Evolutionary conservation across 2,329 filamentous ascomycete genomes (phyloP), one percentile per base, ranked within the genome.

Genomic region (Ceratocystis huliohia): DNA sequence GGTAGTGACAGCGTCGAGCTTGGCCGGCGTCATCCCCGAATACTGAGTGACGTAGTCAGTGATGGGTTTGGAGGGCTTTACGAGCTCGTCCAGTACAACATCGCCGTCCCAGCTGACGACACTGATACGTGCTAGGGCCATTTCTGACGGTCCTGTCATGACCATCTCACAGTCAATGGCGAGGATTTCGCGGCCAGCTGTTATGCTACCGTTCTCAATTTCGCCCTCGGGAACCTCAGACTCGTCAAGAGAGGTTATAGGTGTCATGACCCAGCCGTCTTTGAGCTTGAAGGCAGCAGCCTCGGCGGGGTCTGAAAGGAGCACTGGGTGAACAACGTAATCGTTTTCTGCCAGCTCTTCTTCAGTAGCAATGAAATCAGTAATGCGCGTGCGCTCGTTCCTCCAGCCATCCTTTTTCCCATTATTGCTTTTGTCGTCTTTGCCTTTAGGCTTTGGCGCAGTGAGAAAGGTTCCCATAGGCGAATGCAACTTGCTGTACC

Each of bases 141-240:
- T 90, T 70, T 89, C 84, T 61, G 85, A 85, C 68, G 88, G 85
- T 68, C 87, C 88, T 1, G 91, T 95, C 77, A 91, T 86, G 74
- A 92, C 96, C 94, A 99, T 99, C 76, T 99, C 94, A 76, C 94
- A 99, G 74, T 99, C 94, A 65, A 99, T 80, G 1, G 91, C 88
- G 62, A 95, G 78, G 10, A 96, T 78, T 46, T 87, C 82, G 69
- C 91, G 84, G 45, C 92, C 94, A 37, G 85, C 89, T 0, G 91
- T 95, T 67, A 96, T 78, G 74, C 91, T 93, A 66, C 91, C 93
- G 70, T 86, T 78, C 74, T 96, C 81, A 67, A 96, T 85, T 65
- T 91, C 84, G 4, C 76, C 74, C 63, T 91, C 88, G 1, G 87
- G 84, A 5, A 88, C 81, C 62, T 82, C 75, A 2, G 86, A 89